Conservation (phyloP, 164 flowering plant genomes). For the Cinnamomum chago region DNA sequence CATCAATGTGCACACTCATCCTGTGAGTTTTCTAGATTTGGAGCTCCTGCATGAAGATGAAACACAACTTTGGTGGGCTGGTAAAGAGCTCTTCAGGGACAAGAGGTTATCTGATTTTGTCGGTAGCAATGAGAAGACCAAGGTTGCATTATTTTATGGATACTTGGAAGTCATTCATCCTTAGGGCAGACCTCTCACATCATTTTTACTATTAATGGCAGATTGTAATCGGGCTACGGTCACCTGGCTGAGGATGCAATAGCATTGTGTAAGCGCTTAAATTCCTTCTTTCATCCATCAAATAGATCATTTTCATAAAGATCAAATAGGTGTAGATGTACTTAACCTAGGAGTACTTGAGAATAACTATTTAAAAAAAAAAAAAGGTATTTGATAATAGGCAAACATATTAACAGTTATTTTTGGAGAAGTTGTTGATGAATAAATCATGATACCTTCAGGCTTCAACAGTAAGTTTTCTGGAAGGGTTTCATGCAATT, state of each 20-base stretch:
- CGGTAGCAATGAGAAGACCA: conserved; percentile 31
- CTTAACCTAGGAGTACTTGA: not conserved
- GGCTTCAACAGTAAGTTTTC: too few relatives aligned
- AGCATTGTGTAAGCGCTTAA: not conserved
- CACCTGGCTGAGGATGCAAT: not conserved
- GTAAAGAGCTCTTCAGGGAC: conserved; percentile 21
- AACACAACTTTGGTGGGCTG: conserved; percentile 28
- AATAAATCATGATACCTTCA: too few relatives aligned
- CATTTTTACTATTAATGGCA: not conserved
- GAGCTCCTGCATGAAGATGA: conserved; percentile 19
- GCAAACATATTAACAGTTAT: too few relatives aligned
- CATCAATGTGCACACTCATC: not conserved
- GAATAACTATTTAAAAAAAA: not conserved
- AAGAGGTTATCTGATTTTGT: conserved; percentile 22
- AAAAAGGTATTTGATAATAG: too few relatives aligned
- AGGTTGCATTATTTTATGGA: conserved; percentile 13
- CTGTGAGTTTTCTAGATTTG: not conserved
- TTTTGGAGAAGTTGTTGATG: too few relatives aligned
- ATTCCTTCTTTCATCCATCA: not conserved
- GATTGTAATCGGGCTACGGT: conserved; percentile 16
- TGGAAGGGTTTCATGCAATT: too few relatives aligned
- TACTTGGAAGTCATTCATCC: not conserved
- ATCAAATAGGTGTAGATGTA: too few relatives aligned
- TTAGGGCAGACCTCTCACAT: conserved; percentile 4
- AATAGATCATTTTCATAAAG: too few relatives aligned